Conservation (phyloP, 83 land plant species). For the Diphasiastrum complanatum region DNA sequence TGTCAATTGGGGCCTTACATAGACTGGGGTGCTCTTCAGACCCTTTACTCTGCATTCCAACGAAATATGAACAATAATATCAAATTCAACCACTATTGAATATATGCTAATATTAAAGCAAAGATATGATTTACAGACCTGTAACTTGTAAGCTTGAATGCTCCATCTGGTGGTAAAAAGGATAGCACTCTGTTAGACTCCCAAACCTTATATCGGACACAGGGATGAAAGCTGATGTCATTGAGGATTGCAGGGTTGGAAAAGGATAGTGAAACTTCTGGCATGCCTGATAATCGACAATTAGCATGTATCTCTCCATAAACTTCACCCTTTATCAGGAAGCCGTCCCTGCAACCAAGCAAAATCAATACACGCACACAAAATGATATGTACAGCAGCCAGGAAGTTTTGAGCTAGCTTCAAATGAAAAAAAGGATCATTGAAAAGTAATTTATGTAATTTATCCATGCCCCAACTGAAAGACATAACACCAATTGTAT, state of each 20-base stretch:
- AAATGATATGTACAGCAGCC: too few species aligned
- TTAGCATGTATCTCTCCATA: conserved; percentile 89
- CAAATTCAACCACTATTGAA: background rate
- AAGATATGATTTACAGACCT: conserved; percentile 41
- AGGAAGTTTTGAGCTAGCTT: too few species aligned
- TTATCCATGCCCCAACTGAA: too few species aligned
- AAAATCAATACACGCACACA: too few species aligned
- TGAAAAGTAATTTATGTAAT: too few species aligned
- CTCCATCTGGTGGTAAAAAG: conserved; percentile 97
- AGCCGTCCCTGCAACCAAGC: conserved; percentile 65
- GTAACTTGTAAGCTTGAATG: conserved; percentile 96
- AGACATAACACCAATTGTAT: too few species aligned
- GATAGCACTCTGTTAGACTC: conserved; percentile 63
- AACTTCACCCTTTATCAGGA: conserved; percentile 71
- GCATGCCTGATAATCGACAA: conserved; percentile 75
- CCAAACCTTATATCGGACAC: conserved; percentile 88
- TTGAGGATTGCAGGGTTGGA: conserved; percentile 68
- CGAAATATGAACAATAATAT: background rate
- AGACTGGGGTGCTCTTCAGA: conserved; percentile 51
- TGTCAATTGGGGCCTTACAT: conserved; percentile 85
- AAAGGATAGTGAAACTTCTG: conserved; percentile 80
- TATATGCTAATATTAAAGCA: background rate
- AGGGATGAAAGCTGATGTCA: conserved; percentile 96
- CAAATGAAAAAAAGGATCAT: too few species aligned
- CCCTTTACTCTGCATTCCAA: conserved; percentile 42